These are phyloP conservation scores for Triticum aestivum DNA, from an alignment of 176 grass and related monocot species.

Conservation along the genomic window IWGSC_CS_RefSeq_v2.1 NC_057800.1:683126461-683126960, in stretches of 20 bases:
- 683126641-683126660: conserved; percentile 98
- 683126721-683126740: not conserved
- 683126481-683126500: conserved; percentile 94
- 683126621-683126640: conserved; percentile 83
- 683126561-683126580: conserved; percentile 84
- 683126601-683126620: conserved; percentile 86
- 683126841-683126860: conserved; percentile 97
- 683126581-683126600: conserved; percentile 82
- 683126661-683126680: conserved; percentile 36
- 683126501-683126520: conserved; percentile 81
- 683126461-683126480: conserved; percentile 92
- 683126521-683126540: conserved; percentile 76
- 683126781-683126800: conserved; percentile 97
- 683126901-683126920: conserved; percentile 98
- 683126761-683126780: conserved; percentile 16
- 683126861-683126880: conserved; percentile 92
- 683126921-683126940: conserved; percentile 92
- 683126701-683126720: not conserved
- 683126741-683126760: not conserved
- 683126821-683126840: conserved; percentile 96
- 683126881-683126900: conserved; percentile 98
- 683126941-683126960: conserved; percentile 94
- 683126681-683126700: not conserved
- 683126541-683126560: conserved; percentile 92
- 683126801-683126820: conserved; percentile 94